Evolutionary conservation across 305 asterid genomes (phyloP).

Genomic region (Solanum hybrid): DNA sequence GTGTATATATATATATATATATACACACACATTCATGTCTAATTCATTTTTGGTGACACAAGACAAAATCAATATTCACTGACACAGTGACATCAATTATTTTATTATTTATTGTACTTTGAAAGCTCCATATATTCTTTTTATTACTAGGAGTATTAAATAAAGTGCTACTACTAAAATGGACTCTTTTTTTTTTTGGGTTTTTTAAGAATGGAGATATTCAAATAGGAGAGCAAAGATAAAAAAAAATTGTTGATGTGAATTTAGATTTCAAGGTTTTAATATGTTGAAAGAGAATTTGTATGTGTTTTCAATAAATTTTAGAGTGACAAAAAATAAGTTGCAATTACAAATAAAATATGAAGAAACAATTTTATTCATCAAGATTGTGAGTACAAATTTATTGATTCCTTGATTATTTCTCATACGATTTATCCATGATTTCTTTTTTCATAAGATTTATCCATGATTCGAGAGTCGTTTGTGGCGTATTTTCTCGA

Average conservation of each 20-base stretch:
- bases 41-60: background rate
- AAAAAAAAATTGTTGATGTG: background rate
- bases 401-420: too few relatives aligned
- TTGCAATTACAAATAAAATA: too few relatives aligned
- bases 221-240: background rate
- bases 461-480: background rate
- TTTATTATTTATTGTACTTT: background rate
- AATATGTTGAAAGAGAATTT: background rate
- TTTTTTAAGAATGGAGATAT: background rate
- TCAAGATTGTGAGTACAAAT: background rate
- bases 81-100: background rate
- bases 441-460: too few relatives aligned
- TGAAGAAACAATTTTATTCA: background rate
- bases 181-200: background rate
- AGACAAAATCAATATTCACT: slow-evolving; percentile 5
- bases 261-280: background rate
- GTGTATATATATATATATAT: too few relatives aligned
- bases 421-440: background rate
- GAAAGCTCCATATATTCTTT: background rate
- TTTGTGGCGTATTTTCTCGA: too few relatives aligned
- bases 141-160: background rate
- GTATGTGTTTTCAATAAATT: too few relatives aligned
- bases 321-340: background rate
- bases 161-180: background rate
- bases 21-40: background rate